Evolutionary conservation across 352 stramenopile genomes (phyloP), one percentile per base, ranked within the genome.

Genomic region (Pythium biforme): DNA sequence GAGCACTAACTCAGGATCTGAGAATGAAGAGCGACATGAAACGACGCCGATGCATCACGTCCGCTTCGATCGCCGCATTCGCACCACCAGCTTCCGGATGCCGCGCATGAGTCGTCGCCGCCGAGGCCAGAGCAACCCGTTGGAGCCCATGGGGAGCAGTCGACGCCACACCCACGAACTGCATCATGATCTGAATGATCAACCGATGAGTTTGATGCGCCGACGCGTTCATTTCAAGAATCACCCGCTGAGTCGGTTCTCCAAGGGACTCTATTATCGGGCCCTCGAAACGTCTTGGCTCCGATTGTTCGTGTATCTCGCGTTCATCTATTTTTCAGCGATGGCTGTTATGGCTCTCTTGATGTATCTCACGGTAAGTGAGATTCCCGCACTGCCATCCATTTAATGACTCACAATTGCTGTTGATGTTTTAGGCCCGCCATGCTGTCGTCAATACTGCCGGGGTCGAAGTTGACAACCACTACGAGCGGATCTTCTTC

Each of bases 221-320:
- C 54, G 69, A 41, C 64, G 64, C 26, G 57, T 86, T 1, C 67
- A 54, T 19, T 81, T 86, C 58, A 79, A 69, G 52, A 82, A 84
- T 49, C 68, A 77, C 15, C 75, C 74, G 4, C 40, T 73, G 15
- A 75, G 53, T 31, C 31, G 72, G 9, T 66, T 88, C 17, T 73
- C 74, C 27, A 86, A 75, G 23, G 73, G 78, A 2, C 37, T 86
- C 34, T 88, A 88, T 45, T 83, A 88, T 29, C 65, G 69, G 20
- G 78, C 78, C 11, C 63, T 88, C 17, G 69, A 74, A 37, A 74
- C 65, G 6, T 79, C 78, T 9, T 88, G 78, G 76, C 19, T 62
- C 0, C 64, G 64, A 5, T 51, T 88, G 1, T 70, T 88, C 27
- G 4, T 77, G 19, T 75, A 56, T 19, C 69, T 85, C 15, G 50